Percentiles rank a stretch among this genome's conserved stretches.
Evolutionary conservation across 139 green algal species (phyloP).

Genomic region (Yamagishiella unicocca): DNA sequence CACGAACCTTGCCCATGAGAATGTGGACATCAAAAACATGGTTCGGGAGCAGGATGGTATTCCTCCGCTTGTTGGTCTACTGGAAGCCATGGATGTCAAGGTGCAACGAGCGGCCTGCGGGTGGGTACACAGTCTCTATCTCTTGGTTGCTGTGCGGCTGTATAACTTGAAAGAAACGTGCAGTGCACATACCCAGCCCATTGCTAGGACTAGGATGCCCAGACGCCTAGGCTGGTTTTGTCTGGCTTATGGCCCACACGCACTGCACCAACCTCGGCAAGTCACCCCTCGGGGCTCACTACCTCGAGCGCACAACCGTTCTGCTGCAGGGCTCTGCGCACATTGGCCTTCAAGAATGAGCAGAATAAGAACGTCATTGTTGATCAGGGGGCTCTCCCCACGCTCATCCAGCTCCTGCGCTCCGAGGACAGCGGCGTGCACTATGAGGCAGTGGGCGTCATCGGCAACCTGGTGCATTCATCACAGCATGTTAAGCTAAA

Average conservation of each 20-base stretch:
- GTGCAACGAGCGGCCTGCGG: conserved; percentile 82
- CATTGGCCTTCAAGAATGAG: conserved; percentile 99
- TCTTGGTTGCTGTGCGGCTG: no score
- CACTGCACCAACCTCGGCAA: no score
- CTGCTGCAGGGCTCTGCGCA: conserved; percentile 80
- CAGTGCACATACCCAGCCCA: no score
- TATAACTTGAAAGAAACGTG: no score
- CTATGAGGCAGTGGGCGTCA: conserved; percentile 98
- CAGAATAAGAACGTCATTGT: conserved; percentile 99
- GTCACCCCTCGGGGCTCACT: no score
- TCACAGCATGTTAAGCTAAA: conserved; percentile 64
- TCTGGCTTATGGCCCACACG: no score
- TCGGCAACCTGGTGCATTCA: conserved; percentile 97
- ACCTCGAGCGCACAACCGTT: no score
- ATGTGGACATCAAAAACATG: conserved; percentile 92
- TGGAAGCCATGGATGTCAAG: conserved; percentile 91
- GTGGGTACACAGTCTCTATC: neutral
- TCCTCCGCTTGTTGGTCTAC: conserved; percentile 89
- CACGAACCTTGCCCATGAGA: conserved; percentile 98
- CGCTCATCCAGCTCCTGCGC: conserved; percentile 96
- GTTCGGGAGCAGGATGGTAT: conserved; percentile 91
- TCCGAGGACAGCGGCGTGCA: conserved; percentile 91
- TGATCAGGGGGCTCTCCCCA: conserved; percentile 88
- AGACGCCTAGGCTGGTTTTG: no score
- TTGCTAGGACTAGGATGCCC: no score